Evolutionary conservation across 352 stramenopile species (phyloP), one percentile per base, ranked within the genome.

Genomic region (Phytophthora syringae): DNA sequence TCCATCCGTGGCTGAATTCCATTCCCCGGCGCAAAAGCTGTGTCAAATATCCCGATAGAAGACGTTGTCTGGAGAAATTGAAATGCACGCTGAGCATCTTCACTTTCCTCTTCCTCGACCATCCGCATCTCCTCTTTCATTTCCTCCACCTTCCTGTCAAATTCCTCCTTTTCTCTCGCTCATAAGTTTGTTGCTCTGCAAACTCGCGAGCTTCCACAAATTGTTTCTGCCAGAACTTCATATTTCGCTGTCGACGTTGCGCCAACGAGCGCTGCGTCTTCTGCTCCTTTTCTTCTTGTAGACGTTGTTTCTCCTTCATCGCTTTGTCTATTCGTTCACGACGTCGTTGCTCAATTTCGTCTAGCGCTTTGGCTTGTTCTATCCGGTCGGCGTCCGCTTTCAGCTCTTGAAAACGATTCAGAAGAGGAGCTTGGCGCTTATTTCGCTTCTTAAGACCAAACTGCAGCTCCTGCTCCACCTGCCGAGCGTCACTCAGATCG

Each of bases 171-270:
- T 27, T 27, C 7, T 77, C 40, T 7, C 63, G 53, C 0, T 71
- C 67, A 1, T 71, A 62, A n/a, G 59, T 75, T 22, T 89, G 81
- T 28, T 84, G 54, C 16, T 77, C 68, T 0, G 79, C 79, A 25
- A 80, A 89, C 18, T 77, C 57, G 11, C 81, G 74, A 0, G 74
- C 79, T 13, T 86, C 63, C 0, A 68, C 67, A 9, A 88, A 71
- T 18, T 94, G 82, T 53, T 89, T 89, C 52, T 87, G 64, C 86
- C 86, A 94, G 49, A 90, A 93, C 16, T 73, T 78, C 48, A 82
- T 69, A 45, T 85, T 92, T 60, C 80, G 76, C n/a, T 82, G 65
- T 7, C 86, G 71, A 3, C 74, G 72, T 30, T 82, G 68, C 0
- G 67, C 52, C 65, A 18, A 61, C 39, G 20, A 20, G 1, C 13